A percentile compares a stretch with the other conserved stretches of the same genome.
Conservation (phyloP, 2,329 filamentous ascomycete genomes). For the Botryotinia calthae region DNA sequence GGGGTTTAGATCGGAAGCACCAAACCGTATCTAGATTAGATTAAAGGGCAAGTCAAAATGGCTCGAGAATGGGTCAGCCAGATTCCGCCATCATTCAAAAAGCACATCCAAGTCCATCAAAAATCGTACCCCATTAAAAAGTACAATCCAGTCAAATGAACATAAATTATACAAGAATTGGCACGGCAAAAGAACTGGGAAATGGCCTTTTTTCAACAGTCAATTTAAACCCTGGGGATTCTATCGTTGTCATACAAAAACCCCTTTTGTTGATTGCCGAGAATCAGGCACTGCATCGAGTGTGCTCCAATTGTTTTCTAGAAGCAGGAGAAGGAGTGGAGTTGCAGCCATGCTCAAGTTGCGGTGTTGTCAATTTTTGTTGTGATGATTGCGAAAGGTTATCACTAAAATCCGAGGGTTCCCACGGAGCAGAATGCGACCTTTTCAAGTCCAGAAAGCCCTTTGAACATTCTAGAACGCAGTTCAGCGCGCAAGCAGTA, state of each 20-base stretch:
- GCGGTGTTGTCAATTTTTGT: slow-evolving; percentile 56
- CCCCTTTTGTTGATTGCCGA: slow-evolving; percentile 35
- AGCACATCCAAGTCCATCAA: not conserved
- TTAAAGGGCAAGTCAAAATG: not conserved
- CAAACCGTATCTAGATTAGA: slow-evolving; percentile 5
- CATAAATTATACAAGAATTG: slow-evolving; percentile 24
- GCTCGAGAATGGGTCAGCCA: not conserved
- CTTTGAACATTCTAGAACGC: not conserved
- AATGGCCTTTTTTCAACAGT: slow-evolving; percentile 31
- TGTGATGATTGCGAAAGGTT: slow-evolving; percentile 51
- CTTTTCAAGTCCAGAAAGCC: slow-evolving; percentile 37
- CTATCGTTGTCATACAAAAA: slow-evolving; percentile 28
- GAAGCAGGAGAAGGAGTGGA: slow-evolving; percentile 20
- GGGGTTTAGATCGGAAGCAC: slow-evolving; percentile 11
- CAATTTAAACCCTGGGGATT: slow-evolving; percentile 25
- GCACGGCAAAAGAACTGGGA: slow-evolving; percentile 22
- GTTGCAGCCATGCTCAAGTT: slow-evolving; percentile 49
- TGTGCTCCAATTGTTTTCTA: slow-evolving; percentile 34
- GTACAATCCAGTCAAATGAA: slow-evolving; percentile 13
- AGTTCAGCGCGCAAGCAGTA: not conserved
- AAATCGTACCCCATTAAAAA: not conserved
- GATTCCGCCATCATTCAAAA: not conserved
- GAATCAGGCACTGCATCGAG: slow-evolving; percentile 31
- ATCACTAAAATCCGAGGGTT: slow-evolving; percentile 48
- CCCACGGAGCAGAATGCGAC: slow-evolving; percentile 55